Evolutionary conservation across 1,284 basidiomycete genomes (phyloP), one percentile per base, ranked within the genome.

Genomic region (Neotropicomus parvogracilis): DNA sequence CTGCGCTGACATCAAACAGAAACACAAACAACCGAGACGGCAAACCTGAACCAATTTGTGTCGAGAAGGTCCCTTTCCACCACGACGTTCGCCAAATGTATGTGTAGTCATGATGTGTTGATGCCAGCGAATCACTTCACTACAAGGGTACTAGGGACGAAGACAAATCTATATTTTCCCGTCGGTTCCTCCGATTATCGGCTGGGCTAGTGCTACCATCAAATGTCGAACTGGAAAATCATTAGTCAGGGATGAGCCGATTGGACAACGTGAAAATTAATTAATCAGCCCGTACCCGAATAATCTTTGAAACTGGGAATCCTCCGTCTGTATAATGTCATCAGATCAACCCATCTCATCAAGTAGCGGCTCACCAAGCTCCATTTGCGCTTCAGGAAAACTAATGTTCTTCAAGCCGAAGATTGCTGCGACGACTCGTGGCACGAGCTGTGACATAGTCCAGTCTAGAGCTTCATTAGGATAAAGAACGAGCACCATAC

Each of bases 381-480:
- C 36, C 50, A 33, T 64, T 6, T 27, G 45, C 2, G 13, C 24
- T 1, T 13, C 32, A n/a, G 40, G 24, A 36, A 59, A 54, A n/a
- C 19, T 1, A 13, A 62, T 21, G 19, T 58, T 46, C 27, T 53
- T 50, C 44, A 58, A 31, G 35, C 49, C 50, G 29, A 62, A 64
- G 38, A 66, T 40, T 0, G 40, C 47, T 1, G 48, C 40, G 32
- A 64, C 16, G 16, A 62, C 35, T 13, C 43, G 52, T 38, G 66
- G 63, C 0, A 57, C 63, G 16, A 67, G 44, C 66, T 64, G 12
- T 10, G 24, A 26, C 12, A 4, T 6, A 16, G 3, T 48, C 32
- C 6, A 8, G n/a, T 24, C 38, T 14, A 14, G 12, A 33, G 13
- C 11, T 24, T n/a, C 12, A 8, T 32, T 17, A 4, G 10, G 4